Base-by-base conservation (phyloP, 2,329 filamentous ascomycete species). In the Aspergillus sp. region DNA sequence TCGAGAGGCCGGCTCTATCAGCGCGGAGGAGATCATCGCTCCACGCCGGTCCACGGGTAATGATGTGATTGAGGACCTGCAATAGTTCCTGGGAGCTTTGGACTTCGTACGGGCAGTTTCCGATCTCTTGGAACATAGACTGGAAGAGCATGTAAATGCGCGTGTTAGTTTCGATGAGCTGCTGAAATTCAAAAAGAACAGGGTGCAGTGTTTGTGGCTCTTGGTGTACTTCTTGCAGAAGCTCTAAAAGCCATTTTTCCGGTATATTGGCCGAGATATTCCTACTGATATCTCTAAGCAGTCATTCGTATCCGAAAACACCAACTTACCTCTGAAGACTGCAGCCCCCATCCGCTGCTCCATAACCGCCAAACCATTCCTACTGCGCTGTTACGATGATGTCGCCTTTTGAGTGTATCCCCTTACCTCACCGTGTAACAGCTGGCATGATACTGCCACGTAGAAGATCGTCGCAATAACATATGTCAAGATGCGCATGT, bases 1-100 rank as follows among this genome's bases (percentile, higher is more conserved):
- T 35, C 10, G 48, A 40, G 8, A 19, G 10, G 1, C 48, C 41
- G 9, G 20, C 13, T 16, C n/a, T 14, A 54, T 53, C 60, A 2
- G 19, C 8, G 6, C 33, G 9, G 16, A 19, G 41, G 4, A 32
- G n/a, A 13, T 42, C 22, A 11, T 32, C 38, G 8, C 16, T 33
- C 36, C 47, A 43, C 16, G 40, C 11, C 2, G 40, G 40, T 20
- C 16, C 40, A 11, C 11, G 16, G 10, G 40, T 42, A 10, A 42
- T 9, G 19, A 42, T 19, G 16, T 42, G 17, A 11, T 42, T 42
- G 11, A 42, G 11, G 17, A 17, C 9, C 13, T 42, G 40, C 7
- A 42, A 17, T 17, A 42, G n/a, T 11, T 42, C 3, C 11, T 42
- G 40, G 40, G 22, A 42, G 19, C 11, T 17, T 22, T 42, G 40